Percentiles rank a stretch among this genome's conserved stretches.
These are phyloP conservation scores for Sicyos edulis DNA, from an alignment of 306 rosid genomes.

Conservation along the genomic window DNA sequence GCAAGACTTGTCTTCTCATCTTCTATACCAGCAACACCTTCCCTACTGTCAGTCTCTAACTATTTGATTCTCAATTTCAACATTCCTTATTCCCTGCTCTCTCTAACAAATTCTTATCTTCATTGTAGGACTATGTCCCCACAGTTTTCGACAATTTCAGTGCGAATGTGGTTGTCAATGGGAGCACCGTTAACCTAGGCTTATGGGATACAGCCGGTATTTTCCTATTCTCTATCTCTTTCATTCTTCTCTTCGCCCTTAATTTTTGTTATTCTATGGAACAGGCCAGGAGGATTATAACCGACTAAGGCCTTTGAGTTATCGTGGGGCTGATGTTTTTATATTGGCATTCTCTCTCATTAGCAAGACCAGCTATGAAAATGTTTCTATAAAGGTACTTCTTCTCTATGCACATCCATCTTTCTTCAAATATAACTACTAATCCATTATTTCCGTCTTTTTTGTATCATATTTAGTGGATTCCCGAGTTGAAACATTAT, in stretches of 20 bases:
- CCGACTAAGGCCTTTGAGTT: constrained; percentile 53
- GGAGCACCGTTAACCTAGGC: constrained; percentile 89
- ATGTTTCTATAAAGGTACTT: constrained; percentile 44
- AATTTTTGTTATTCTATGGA: constrained; percentile 26
- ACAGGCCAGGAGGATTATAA: constrained; percentile 50
- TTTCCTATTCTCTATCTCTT: neutral
- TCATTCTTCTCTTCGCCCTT: constrained; percentile 24
- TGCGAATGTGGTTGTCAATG: constrained; percentile 98
- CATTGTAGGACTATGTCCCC: constrained; percentile 22
- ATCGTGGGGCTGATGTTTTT: constrained; percentile 54
- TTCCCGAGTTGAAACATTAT: constrained; percentile 98
- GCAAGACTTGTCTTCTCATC: constrained; percentile 96
- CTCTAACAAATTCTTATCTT: no score
- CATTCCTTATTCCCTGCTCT: neutral
- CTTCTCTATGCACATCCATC: no score
- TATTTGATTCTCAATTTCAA: neutral
- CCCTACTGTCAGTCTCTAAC: constrained; percentile 63
- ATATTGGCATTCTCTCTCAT: constrained; percentile 53
- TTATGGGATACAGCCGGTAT: constrained; percentile 99
- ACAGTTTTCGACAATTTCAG: constrained; percentile 74
- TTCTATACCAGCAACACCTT: constrained; percentile 99
- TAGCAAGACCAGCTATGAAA: constrained; percentile 54
- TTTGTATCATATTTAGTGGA: constrained; percentile 70
- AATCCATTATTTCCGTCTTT: constrained; percentile 18
- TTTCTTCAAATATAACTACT: neutral